Evolutionary conservation across 2,329 filamentous ascomycete species (phyloP), one percentile per base, ranked within the genome.

Genomic region (Cladorrhinum sp.): DNA sequence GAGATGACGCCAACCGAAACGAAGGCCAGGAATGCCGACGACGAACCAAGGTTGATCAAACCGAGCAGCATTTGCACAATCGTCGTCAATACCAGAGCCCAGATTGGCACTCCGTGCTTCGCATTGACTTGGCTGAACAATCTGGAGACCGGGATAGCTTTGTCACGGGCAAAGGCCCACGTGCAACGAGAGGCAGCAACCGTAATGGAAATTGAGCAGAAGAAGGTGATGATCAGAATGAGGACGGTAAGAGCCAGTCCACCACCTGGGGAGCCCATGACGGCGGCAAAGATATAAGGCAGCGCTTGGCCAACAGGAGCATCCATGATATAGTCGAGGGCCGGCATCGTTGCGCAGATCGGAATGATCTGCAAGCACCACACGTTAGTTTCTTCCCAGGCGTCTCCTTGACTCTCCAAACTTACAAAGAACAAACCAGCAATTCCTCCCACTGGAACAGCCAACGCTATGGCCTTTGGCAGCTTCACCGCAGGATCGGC

Each of bases 131-230:
- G 72, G 56, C 78, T 78, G 79, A 81, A 85, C n/a, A 76, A 59
- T 2, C 70, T 65, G 4, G 79, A 79, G 7, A 82, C 73, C 2
- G 83, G 83, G 51, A 86, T 81, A 49, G 82, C 82, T 46, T 79
- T 79, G 66, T 86, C 83, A 62, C 83, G 79, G 36, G 83, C 84
- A 65, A 89, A 87, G 7, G 86, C 86, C 76, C 87, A 84, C 1
- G 84, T 87, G 71, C 85, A 87, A 39, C 87, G 82, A 39, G 85
- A 88, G 0, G 86, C 81, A 3, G 87, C 85, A 10, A 88, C 87
- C 2, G 86, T 87, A 71, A 88, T 87, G 21, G 85, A 86, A 48
- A 88, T 84, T 55, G 82, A 83, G 69, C 83, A 86, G 69, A 85
- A 79, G 50, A 86, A 70, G 18, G 80, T 83, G 58, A 86, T 79